These are phyloP conservation scores for Rhynchospora breviuscula DNA, from an alignment of 176 grass and related monocot species.

Conservation along the genomic window DNA sequence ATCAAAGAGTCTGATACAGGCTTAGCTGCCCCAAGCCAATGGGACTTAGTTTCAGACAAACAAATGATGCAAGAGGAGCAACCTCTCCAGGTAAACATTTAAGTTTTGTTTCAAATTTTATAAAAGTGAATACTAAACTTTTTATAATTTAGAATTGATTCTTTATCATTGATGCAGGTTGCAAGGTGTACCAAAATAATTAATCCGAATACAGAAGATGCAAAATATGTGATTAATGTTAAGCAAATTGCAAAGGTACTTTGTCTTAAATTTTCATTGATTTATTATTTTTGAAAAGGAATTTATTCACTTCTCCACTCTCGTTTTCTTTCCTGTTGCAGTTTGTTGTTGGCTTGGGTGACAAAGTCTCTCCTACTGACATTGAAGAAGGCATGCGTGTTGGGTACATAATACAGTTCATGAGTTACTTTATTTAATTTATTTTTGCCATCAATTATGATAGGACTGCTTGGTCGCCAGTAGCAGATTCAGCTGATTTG, in stretches of 20 bases:
- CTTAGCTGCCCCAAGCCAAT: conserved; percentile 81
- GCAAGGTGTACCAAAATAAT: conserved; percentile 98
- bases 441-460: neutral
- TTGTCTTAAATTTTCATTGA: neutral
- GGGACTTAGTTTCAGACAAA: conserved; percentile 96
- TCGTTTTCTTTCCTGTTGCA: conserved; percentile 31
- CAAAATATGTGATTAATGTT: conserved; percentile 96
- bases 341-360: conserved; percentile 92
- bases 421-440: neutral
- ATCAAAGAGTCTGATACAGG: conserved; percentile 98
- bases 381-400: conserved; percentile 98
- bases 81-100: conserved; percentile 57
- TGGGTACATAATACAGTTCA: conserved; percentile 43
- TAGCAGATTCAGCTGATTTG: neutral
- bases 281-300: neutral
- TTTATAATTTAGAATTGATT: neutral
- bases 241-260: conserved; percentile 99
- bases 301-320: neutral
- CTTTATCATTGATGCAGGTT: conserved; percentile 35
- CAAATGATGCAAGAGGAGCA: conserved; percentile 98
- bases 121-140: neutral
- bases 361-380: conserved; percentile 92
- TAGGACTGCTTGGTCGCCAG: neutral
- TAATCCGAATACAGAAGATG: conserved; percentile 88
- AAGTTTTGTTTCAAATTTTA: neutral